Percentiles rank a stretch among this genome's conserved stretches.
These are phyloP conservation scores for Lepidium didymum DNA, from an alignment of 345 rosid genomes.

Conservation along the genomic window DNA sequence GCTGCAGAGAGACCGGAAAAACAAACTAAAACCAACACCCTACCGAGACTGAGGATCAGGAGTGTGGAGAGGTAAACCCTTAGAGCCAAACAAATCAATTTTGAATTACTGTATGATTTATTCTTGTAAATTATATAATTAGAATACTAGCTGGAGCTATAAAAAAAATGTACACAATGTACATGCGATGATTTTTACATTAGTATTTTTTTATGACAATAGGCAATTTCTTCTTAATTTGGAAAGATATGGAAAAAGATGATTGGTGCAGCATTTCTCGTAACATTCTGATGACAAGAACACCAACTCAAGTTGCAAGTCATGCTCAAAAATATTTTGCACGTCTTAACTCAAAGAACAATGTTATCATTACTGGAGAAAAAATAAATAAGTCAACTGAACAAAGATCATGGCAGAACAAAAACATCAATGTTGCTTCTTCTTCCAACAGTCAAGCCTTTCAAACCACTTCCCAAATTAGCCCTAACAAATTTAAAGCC, in stretches of 20 bases:
- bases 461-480: constrained; percentile 34
- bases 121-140: too few relatives aligned
- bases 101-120: too few relatives aligned
- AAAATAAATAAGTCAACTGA: constrained; percentile 33
- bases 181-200: too few relatives aligned
- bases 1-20: too few relatives aligned
- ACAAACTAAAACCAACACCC: too few relatives aligned
- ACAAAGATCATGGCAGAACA: constrained; percentile 56
- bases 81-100: too few relatives aligned
- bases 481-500: too few relatives aligned
- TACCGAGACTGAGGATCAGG: too few relatives aligned
- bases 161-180: too few relatives aligned
- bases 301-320: constrained; percentile 89
- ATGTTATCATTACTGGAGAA: constrained; percentile 51
- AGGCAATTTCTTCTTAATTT: constrained; percentile 85
- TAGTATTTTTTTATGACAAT: background rate
- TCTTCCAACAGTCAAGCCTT: constrained; percentile 39
- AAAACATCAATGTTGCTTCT: constrained; percentile 30
- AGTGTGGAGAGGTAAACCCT: too few relatives aligned
- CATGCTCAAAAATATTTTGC: constrained; percentile 88
- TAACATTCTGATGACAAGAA: constrained; percentile 65
- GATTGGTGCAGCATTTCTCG: constrained; percentile 94
- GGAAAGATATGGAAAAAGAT: constrained; percentile 80
- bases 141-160: too few relatives aligned
- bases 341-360: constrained; percentile 65